Conservation (phyloP, 2,329 filamentous ascomycete species). For the Pseudogymnoascus sp. region DNA sequence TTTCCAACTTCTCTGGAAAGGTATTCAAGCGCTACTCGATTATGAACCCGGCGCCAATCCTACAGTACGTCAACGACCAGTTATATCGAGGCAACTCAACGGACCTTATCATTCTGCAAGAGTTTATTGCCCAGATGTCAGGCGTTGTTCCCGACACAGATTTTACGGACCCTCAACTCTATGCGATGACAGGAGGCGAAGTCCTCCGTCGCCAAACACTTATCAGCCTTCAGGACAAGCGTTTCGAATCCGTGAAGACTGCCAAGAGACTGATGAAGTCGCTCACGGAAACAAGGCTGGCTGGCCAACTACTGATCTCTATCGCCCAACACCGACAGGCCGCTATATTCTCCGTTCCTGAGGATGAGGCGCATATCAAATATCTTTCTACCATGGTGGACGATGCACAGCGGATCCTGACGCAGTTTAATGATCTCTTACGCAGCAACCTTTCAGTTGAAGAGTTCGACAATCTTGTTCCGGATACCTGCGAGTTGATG, state of each 20-base stretch:
- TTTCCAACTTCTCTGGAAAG: constrained; percentile 84
- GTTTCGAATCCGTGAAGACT: constrained; percentile 65
- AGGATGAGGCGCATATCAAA: constrained; percentile 75
- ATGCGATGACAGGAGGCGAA: constrained; percentile 81
- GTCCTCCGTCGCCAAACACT: constrained; percentile 73
- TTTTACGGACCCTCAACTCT: constrained; percentile 79
- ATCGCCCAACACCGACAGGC: constrained; percentile 84
- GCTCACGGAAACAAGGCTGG: constrained; percentile 68
- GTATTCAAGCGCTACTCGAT: constrained; percentile 80
- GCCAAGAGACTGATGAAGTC: constrained; percentile 74
- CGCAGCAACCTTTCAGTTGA: constrained; percentile 67
- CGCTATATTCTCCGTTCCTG: constrained; percentile 68
- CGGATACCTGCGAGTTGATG: constrained; percentile 65
- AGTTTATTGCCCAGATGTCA: constrained; percentile 86
- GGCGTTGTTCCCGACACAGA: constrained; percentile 81
- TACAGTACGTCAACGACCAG: constrained; percentile 85
- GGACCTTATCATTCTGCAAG: constrained; percentile 83
- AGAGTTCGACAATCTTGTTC: constrained; percentile 72
- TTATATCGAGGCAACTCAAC: constrained; percentile 75
- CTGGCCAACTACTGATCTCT: constrained; percentile 75
- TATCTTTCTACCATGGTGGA: constrained; percentile 81
- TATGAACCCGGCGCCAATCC: constrained; percentile 74
- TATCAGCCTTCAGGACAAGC: constrained; percentile 70
- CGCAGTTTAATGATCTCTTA: constrained; percentile 83
- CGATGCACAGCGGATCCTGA: constrained; percentile 76